phyloP scores from a whole-genome alignment of 2,329 filamentous ascomycete species.

The Arachnomyces sp. region DNA sequence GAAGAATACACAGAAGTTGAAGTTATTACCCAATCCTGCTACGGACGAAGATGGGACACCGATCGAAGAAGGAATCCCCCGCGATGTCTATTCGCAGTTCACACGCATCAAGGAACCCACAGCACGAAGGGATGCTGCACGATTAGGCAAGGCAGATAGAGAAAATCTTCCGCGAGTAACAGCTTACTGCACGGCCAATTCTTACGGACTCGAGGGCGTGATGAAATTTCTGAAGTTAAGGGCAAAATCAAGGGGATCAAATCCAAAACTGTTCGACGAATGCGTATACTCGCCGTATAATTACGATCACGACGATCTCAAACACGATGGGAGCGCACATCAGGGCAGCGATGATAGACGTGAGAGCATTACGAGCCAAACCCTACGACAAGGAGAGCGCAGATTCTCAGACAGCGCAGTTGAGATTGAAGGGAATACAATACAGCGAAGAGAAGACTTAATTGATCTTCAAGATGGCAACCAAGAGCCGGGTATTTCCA shows the following conservation, averaged over 20 bases:
- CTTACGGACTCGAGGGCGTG: conserved; percentile 81
- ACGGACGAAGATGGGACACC: conserved; percentile 71
- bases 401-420: conserved; percentile 58
- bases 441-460: conserved; percentile 53
- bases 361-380: not conserved
- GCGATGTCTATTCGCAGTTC: conserved; percentile 96
- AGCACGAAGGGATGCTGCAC: conserved; percentile 81
- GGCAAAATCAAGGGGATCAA: conserved; percentile 66
- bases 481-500: conserved; percentile 20
- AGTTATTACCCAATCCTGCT: conserved; percentile 88
- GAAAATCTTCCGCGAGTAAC: conserved; percentile 83
- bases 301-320: conserved; percentile 51
- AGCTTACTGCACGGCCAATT: conserved; percentile 90
- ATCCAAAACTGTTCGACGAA: conserved; percentile 90
- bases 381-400: conserved; percentile 10
- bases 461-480: conserved; percentile 51
- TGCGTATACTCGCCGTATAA: conserved; percentile 94
- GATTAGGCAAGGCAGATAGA: conserved; percentile 87
- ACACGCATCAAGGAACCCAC: conserved; percentile 96
- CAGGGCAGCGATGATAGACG: not conserved
- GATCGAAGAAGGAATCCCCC: conserved; percentile 78
- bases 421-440: conserved; percentile 54
- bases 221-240: conserved; percentile 87
- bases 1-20: conserved; percentile 93
- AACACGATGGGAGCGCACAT: conserved; percentile 20